Evolutionary conservation across 2,329 filamentous ascomycete genomes (phyloP).

Genomic region (Ustulina deusta): DNA sequence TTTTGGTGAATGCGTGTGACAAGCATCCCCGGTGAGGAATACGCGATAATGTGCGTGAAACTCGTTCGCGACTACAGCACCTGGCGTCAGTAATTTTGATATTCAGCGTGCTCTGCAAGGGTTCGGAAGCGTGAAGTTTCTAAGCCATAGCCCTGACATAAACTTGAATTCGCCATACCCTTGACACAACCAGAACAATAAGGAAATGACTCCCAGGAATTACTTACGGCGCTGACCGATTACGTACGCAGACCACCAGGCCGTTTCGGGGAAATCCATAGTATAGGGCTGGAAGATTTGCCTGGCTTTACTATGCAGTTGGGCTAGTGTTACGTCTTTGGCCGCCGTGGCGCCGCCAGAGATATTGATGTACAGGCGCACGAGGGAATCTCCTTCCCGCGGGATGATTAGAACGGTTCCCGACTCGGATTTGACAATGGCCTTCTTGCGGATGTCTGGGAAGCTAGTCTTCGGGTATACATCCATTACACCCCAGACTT

Average conservation of each 20-base stretch:
- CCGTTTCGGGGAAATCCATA: conserved; percentile 65
- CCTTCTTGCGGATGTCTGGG: conserved; percentile 71
- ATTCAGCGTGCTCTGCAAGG: not conserved
- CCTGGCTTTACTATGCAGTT: conserved; percentile 65
- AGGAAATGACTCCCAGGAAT: conserved; percentile 47
- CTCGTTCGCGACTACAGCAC: conserved; percentile 17
- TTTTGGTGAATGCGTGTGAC: conserved; percentile 75
- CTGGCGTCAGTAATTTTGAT: not conserved
- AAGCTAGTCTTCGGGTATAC: conserved; percentile 68
- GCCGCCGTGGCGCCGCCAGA: conserved; percentile 59
- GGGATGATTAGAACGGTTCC: conserved; percentile 73
- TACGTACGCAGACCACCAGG: conserved; percentile 73
- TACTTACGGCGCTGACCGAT: conserved; percentile 71
- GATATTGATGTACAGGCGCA: conserved; percentile 73
- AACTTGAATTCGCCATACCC: not conserved
- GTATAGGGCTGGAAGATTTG: conserved; percentile 66
- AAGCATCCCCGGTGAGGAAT: conserved; percentile 73
- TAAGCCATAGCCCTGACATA: not conserved
- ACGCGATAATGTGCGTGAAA: conserved; percentile 69
- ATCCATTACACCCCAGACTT: conserved; percentile 56
- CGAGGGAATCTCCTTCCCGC: conserved; percentile 67
- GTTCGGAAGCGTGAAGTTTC: not conserved
- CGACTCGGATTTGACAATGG: conserved; percentile 63
- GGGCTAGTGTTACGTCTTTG: conserved; percentile 63
- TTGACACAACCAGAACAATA: not conserved